Percentiles rank a stretch among this genome's conserved stretches.
Conservation (phyloP, 2,329 filamentous ascomycete genomes). For the Celoporthe dispersa region DNA sequence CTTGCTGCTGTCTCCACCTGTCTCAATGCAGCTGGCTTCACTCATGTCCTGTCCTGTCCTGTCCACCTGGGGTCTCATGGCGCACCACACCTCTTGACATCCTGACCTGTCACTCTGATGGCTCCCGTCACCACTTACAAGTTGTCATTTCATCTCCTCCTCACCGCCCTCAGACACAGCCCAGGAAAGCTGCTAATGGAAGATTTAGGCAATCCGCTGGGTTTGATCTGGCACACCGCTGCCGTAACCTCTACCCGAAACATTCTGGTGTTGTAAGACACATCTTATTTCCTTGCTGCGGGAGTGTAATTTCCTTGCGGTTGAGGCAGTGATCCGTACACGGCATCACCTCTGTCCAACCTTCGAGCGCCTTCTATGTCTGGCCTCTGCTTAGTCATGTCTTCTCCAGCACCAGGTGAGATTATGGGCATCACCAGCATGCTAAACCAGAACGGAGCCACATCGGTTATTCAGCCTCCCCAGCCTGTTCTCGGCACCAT, state of each 20-base stretch:
- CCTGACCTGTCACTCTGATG: slow-evolving; percentile 23
- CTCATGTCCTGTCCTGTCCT: background rate
- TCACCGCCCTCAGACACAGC: slow-evolving; percentile 16
- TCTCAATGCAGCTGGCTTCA: background rate
- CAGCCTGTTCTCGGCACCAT: slow-evolving; percentile 37
- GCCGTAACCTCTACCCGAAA: slow-evolving; percentile 25
- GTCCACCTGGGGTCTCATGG: background rate
- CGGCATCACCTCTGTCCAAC: slow-evolving; percentile 26
- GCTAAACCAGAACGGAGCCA: slow-evolving; percentile 53
- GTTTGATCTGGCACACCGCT: slow-evolving; percentile 21
- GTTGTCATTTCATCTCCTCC: slow-evolving; percentile 1
- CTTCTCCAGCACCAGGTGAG: slow-evolving; percentile 51
- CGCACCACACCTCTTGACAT: background rate
- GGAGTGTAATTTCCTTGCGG: slow-evolving; percentile 30
- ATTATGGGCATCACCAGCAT: slow-evolving; percentile 59
- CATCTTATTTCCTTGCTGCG: slow-evolving; percentile 31
- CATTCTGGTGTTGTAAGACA: slow-evolving; percentile 32
- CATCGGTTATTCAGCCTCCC: slow-evolving; percentile 35
- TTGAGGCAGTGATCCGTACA: slow-evolving; percentile 27
- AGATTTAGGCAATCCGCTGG: slow-evolving; percentile 17
- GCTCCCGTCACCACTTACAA: background rate
- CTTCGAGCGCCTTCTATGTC: slow-evolving; percentile 25
- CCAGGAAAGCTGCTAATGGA: slow-evolving; percentile 19
- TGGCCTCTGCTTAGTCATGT: slow-evolving; percentile 39
- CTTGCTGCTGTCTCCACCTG: too few relatives aligned